Evolutionary conservation across 805 yeast species (phyloP), one percentile per base, ranked within the genome.

Genomic region (Candida vaughaniae): DNA sequence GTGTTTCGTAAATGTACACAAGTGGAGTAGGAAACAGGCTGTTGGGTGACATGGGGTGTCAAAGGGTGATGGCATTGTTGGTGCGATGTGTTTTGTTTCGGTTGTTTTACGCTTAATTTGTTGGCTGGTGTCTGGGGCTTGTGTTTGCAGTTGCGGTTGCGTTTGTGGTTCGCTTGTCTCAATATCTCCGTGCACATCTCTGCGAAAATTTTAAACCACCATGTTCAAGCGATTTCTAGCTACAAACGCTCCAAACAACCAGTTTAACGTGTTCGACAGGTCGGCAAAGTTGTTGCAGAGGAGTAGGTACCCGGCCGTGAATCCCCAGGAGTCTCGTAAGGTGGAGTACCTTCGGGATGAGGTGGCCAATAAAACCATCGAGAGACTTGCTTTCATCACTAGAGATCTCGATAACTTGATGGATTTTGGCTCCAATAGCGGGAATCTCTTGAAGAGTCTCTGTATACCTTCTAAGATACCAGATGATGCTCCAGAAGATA

Each of bases 331-430:
- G 29, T 71, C 81, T 11, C 61, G 78, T 14, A 66, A 74, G 44
- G 85, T 75, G 8, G 95, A 87, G 46, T 87, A 85, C 50, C 60
- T 87, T 17, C 68, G 89, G 28, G 80, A 82, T 50, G 93, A 85
- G 53, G 77, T 85, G 6, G 89, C 93, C 1, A 52, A 68, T 16
- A 73, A 85, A 35, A 80, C 89, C 7, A 77, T 85, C 17, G 95
- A 86, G 45, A 69, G 95, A 45, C 58, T 87, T 35, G 80, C 88
- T 2, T 82, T 85, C 56, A 74, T 87, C 33, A 78, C 83, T 31
- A 67, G 89, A 33, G 73, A 74, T 16, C 80, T 85, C 48, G 64
- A 72, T 14, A 64, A 66, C 15, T 72, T 82, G 23, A 60, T 86
- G 40, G 95, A 87, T 53, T 73, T 84, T 39, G 95, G 95, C 3